Evolutionary conservation across 495 filamentous ascomycete species (phyloP), one percentile per base, ranked within the genome.

Genomic region (Podospora bellae-mahoneyi): DNA sequence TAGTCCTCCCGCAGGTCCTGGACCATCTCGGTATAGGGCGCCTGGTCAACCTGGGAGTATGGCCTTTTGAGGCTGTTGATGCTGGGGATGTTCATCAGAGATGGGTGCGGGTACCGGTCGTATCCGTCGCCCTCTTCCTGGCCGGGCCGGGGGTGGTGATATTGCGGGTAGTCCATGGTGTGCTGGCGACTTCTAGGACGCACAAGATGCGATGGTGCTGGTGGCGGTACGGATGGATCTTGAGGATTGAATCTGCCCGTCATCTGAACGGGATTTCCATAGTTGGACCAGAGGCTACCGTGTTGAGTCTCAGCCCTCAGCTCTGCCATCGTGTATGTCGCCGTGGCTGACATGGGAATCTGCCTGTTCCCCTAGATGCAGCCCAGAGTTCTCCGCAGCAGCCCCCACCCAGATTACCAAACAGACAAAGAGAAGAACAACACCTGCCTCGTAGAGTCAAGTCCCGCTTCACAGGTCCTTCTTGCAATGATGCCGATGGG

Each of bases 301-400:
- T 83, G 81, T 72, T 78, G 76, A 71, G 81, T 76, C 76, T 84
- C 82, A 72, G 74, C 77, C 80, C 82, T 84, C 79, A 84, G 75
- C 77, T 84, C 82, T 83, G 82, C 80, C 82, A 84, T 84, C 80
- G 81, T 79, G 73, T 84, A 83, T 68, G 81, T 83, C 68, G 81
- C 79, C 78, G 82, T 83, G 76, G 82, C 78, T 77, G 82, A 82
- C 81, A 84, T 84, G 81, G 77, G 78, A 79, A 67, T 78, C 77
- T 80, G 68, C 77, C 79, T 76, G 74, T 78, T 74, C 66, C 66
- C 62, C 68, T 57, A 60, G 64, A 65, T n/a, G 60, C 66, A 66
- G 48, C 60, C 55, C 66, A 69, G 53, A 68, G 48, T 56, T 72
- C 70, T 68, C 72, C 66, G 44, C 64, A 68, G 63, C 70, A 69